Evolutionary conservation across 1,284 basidiomycete genomes (phyloP), one percentile per base, ranked within the genome.

Genomic region (Coniferiporia sulphurascens): DNA sequence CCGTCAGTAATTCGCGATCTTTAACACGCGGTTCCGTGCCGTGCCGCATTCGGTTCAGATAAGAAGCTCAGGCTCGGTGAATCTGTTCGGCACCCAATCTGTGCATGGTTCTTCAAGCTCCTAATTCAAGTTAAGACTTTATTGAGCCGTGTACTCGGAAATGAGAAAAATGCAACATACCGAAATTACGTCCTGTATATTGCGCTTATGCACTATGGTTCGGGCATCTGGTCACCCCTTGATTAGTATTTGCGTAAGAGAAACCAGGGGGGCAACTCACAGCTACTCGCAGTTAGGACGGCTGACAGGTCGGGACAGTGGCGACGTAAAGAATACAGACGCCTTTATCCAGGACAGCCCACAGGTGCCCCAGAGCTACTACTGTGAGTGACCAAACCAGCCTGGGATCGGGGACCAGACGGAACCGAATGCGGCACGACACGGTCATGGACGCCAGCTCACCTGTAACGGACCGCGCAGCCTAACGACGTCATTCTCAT

Each of bases 381-480:
- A 27, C 27, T 41, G 38, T 8, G 9, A 8, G 15, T 4, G 38
- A 10, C 12, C 7, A 8, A 41, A 15, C 38, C 38, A 15, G 38
- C 9, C 9, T 41, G 38, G 15, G 38, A 12, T 41, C 3, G 15
- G 3, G 38, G 9, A 8, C 15, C 38, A 41, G 15, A 8, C 15
- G 38, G 46, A 48, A 48, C 27, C 27, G 19, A 48, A 48, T 48
- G 19, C 19, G 15, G 12, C 19, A 41, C 38, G 38, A 12, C 38
- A 3, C 38, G 15, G 38, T 12, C 9, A 55, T 27, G 17, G 22
- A 21, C 22, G 8, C 32, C 5, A 54, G 78, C 88, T 66, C 68
- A 93, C 95, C 76, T 97, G 93, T 95, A 96, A 98, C 2, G 96
- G 95, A 0, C 96, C 95, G 66, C 88, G 87, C 15, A 94, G 79